These are phyloP conservation scores for Aspergillus latus DNA, from an alignment of 2,329 filamentous ascomycete genomes.

Conservation along the genomic window DNA sequence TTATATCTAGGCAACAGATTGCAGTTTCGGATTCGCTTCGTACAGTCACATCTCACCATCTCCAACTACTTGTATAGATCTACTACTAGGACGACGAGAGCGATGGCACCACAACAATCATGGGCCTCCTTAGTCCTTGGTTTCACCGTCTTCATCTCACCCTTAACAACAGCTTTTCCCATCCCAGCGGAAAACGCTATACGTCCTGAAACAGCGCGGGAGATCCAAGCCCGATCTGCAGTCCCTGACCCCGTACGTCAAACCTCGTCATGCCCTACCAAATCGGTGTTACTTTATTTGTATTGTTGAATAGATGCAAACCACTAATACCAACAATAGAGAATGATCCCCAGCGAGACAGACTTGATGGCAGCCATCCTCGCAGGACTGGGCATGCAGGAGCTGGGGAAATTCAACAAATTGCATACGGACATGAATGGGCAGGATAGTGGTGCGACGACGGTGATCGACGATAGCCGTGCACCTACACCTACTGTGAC, in stretches of 20 bases:
- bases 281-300: too few relatives aligned
- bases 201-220: not conserved
- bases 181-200: not conserved
- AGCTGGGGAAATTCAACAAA: constrained; percentile 12
- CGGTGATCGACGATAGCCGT: constrained; percentile 3
- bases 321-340: constrained; percentile 3
- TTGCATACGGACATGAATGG: not conserved
- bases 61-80: not conserved
- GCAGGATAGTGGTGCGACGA: not conserved
- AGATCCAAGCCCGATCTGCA: not conserved
- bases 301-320: not conserved
- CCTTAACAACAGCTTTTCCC: not conserved
- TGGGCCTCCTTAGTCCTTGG: not conserved
- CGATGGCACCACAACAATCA: not conserved
- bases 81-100: not conserved
- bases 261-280: not conserved
- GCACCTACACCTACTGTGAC: not conserved
- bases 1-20: not conserved
- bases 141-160: not conserved
- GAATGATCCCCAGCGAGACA: constrained; percentile 10
- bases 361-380: constrained; percentile 11
- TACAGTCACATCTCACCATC: too few relatives aligned
- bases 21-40: too few relatives aligned
- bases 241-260: constrained; percentile 2
- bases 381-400: constrained; percentile 8